Evolutionary conservation across 306 rosid genomes (phyloP).

Genomic region (Vigna radiata): DNA sequence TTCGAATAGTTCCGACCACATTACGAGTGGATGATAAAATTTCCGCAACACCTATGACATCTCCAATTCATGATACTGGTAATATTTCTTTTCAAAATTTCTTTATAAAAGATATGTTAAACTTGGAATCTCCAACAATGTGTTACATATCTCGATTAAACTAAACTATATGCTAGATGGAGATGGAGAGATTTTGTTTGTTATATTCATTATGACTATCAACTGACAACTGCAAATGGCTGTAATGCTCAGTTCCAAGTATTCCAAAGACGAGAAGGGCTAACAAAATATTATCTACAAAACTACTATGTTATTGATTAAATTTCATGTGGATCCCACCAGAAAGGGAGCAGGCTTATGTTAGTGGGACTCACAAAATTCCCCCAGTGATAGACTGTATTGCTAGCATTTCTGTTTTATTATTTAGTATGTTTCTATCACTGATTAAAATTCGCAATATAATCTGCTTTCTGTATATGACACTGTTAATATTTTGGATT

Average conservation of each 20-base stretch:
- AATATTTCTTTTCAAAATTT: constrained; percentile 6
- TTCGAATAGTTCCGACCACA: constrained; percentile 43
- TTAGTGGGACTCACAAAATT: background rate
- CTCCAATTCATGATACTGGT: constrained; percentile 43
- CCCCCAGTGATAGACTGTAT: background rate
- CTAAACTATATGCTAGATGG: background rate
- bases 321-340: background rate
- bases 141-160: constrained; percentile 4
- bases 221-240: background rate
- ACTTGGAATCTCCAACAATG: constrained; percentile 14
- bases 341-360: background rate
- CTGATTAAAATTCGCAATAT: background rate
- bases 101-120: background rate
- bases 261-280: background rate
- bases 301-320: background rate
- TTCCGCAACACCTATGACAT: constrained; percentile 24
- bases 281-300: background rate
- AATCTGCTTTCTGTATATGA: background rate
- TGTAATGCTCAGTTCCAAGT: constrained; percentile 8
- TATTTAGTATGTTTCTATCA: background rate
- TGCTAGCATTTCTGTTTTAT: background rate
- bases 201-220: constrained; percentile 22
- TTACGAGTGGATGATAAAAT: constrained; percentile 41
- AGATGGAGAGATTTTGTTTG: background rate
- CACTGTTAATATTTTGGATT: background rate